phyloP scores from a whole-genome alignment of 345 rosid genomes.

The Cardiospermum halicacabum region DNA sequence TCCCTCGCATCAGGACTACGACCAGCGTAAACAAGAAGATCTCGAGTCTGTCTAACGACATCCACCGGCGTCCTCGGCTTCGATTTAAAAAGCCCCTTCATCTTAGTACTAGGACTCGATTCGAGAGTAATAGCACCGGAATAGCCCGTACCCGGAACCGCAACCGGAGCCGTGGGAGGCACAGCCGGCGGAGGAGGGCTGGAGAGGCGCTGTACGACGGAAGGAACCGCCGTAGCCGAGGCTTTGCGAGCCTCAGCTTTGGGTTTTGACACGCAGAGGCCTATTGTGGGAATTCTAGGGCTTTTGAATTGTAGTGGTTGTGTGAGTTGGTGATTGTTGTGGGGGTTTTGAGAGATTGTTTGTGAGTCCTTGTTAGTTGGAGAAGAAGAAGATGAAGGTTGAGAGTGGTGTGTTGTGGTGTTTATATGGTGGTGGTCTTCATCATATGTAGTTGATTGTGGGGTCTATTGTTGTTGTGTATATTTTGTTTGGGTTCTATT shows the following conservation, averaged over 20 bases:
- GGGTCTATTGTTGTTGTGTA: too few relatives aligned
- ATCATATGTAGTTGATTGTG: too few relatives aligned
- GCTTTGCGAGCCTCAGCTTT: constrained; percentile 31
- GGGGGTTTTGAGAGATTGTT: background rate
- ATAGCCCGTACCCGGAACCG: background rate
- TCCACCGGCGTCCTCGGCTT: constrained; percentile 89
- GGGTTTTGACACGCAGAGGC: constrained; percentile 33
- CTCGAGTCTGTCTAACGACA: constrained; percentile 80
- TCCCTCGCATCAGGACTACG: constrained; percentile 39
- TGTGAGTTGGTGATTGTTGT: background rate
- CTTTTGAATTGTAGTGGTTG: background rate
- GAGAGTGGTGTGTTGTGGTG: too few relatives aligned
- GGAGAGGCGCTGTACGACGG: constrained; percentile 25
- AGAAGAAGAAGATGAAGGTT: too few relatives aligned
- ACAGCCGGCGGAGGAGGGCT: background rate
- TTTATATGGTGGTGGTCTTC: too few relatives aligned
- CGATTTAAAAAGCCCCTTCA: constrained; percentile 86
- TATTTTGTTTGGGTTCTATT: too few relatives aligned
- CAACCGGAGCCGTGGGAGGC: too few relatives aligned
- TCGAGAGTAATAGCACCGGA: background rate
- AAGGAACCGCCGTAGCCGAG: constrained; percentile 17
- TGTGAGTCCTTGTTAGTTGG: too few relatives aligned
- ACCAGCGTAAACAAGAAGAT: constrained; percentile 61
- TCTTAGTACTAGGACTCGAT: constrained; percentile 22
- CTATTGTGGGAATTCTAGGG: constrained; percentile 23